Base-by-base conservation (phyloP, 2,329 filamentous ascomycete species). In the Hymenotorrendiella dingleyae region DNA sequence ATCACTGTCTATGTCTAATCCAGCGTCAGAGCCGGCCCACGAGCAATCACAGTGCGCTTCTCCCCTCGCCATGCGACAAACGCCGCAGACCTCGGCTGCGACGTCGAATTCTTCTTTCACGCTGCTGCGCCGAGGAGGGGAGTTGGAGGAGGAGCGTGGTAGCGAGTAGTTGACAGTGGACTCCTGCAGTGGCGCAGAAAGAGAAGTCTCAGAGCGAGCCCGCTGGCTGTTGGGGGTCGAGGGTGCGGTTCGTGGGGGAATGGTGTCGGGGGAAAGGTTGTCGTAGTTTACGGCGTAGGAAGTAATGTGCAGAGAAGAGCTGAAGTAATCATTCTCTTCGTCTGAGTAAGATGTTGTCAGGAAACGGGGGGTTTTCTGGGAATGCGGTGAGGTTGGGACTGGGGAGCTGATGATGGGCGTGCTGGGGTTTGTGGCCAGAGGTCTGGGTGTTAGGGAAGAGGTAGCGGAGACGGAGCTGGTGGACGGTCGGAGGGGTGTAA, bases 311-410 rank as follows among this genome's bases (percentile, higher is more conserved):
- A 43, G 16, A 22, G 27, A 33, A 10, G 35, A 27, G 11, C 20
- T 33, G 21, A 43, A 43, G 22, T 43, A 43, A 23, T 43, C 41
- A n/a, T 24, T 12, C 4, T 29, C 26, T 12, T 30, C 26, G 10
- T 36, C 26, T 20, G 16, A 9, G 19, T 36, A 24, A 16, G 12
- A 9, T n/a, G 16, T 14, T 4, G 26, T 29, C 6, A 36, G 19
- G 11, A 36, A 42, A 7, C 21, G 28, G 3, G 41, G 41, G 4
- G 17, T 22, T 16, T 24, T 20, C 6, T 21, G n/a, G 16, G 21
- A 17, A 12, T 22, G 23, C 10, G 41, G 35, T 14, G 20, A 23
- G 20, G 26, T 37, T 2, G 33, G 33, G 8, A 26, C 24, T 30
- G 33, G 26, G 4, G 33, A n/a, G n/a, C 19, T 19, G 26, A 40